Base-by-base conservation (phyloP, 176 grass and related monocot genomes). In the Hordeum marinum region DNA sequence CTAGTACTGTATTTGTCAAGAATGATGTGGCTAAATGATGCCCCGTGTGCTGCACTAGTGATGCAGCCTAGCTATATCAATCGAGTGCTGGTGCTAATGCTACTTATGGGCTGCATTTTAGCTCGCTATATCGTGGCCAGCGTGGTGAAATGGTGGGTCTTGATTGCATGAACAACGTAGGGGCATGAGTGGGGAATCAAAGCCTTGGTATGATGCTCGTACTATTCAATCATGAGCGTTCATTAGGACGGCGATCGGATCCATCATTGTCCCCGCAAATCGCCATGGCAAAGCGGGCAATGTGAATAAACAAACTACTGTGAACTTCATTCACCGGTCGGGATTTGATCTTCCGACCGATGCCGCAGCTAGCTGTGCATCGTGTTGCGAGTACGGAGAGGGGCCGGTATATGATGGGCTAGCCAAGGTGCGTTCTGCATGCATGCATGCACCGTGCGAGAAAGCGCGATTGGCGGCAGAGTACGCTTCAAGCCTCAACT, bases 141-240 rank as follows among this genome's bases (percentile, higher is more conserved):
- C 70, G 68, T 27, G 39, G 60, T 70, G 61, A 52, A 63, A 11
- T 64, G 14, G 37, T 25, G n/a, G 72, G 11, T 63, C 55, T 78
- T 17, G 40, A 74, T 90, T 12, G 40, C 78, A 55, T 64, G 52
- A 21, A 55, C 69, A 77, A 82, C 67, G 41, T 15, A 78, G 24
- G 78, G 63, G 21, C 83, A 42, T 70, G 54, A 62, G 83, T 52
- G 31, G 52, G 62, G 29, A 85, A 77, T 83, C 63, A 78, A 77
- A 80, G 15, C 52, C 37, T 62, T 81, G 1, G 27, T 63, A 86
- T 77, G 78, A 71, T 77, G 70, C 69, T 50, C 39, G 69, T 45
- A 72, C 69, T 45, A 62, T 63, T 24, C 64, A 66, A 85, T 90
- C 63, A 85, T 82, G 88, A 69, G 69, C 63, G 34, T 77, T 76